These are phyloP conservation scores for Closterium sp. DNA, from an alignment of 139 green algal genomes.

Conservation along the genomic window DNA sequence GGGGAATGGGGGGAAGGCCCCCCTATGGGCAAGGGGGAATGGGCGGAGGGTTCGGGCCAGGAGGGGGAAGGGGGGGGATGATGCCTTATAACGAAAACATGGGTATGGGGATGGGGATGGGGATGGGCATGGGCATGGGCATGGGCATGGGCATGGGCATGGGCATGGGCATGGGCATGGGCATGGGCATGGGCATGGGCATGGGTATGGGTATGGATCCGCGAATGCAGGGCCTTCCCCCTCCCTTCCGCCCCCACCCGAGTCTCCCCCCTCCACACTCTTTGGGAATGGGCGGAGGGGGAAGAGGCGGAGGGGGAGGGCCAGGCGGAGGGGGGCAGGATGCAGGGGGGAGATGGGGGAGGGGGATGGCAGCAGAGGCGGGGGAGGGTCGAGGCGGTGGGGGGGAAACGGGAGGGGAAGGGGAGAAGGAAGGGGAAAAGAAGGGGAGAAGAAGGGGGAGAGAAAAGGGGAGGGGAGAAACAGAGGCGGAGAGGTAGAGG, in stretches of 20 bases:
- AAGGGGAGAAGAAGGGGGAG: background rate
- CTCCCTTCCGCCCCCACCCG: background rate
- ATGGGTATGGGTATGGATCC: background rate
- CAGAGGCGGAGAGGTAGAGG: background rate
- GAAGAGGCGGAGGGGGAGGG: background rate
- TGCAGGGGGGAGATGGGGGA: background rate
- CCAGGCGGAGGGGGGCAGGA: background rate
- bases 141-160: background rate
- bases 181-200: background rate
- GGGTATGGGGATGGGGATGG: background rate
- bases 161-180: background rate
- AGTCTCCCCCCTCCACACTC: background rate
- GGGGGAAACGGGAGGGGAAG: background rate
- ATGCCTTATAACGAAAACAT: background rate
- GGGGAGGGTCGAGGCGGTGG: background rate
- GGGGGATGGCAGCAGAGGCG: background rate
- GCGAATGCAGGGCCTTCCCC: slow-evolving; percentile 24
- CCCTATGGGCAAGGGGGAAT: slow-evolving; percentile 3
- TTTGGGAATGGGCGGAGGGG: slow-evolving; percentile 6
- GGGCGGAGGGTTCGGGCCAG: background rate
- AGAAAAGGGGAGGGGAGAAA: background rate
- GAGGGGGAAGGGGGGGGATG: background rate
- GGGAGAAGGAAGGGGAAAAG: background rate
- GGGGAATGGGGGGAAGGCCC: background rate
- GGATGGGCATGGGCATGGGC: background rate